These are phyloP conservation scores for Aspergillus oerlinghausenensis DNA, from an alignment of 2,329 filamentous ascomycete species.

Conservation along the genomic window DNA sequence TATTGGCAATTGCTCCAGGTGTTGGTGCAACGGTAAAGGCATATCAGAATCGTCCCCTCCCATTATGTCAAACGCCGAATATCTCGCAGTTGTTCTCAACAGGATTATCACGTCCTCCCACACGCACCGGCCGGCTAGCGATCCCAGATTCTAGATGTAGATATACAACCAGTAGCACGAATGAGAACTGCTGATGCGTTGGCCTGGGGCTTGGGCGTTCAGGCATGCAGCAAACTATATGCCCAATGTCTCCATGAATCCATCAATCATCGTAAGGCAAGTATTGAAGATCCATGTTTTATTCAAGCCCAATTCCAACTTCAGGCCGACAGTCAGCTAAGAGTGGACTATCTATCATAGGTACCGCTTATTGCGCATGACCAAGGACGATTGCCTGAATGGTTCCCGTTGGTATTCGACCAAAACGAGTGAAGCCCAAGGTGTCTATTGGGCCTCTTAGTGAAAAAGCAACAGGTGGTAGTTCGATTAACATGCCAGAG, in stretches of 20 bases:
- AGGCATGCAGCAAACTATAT: constrained; percentile 23
- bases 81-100: not conserved
- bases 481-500: not conserved
- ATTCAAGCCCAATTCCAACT: constrained; percentile 7
- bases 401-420: not conserved
- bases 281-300: constrained; percentile 15
- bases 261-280: constrained; percentile 10
- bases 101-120: not conserved
- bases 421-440: not conserved
- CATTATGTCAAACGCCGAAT: not conserved
- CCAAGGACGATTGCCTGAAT: not conserved
- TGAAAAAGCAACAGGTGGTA: not conserved
- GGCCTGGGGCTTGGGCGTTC: constrained; percentile 21
- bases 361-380: not conserved
- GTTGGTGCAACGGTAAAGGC: not conserved
- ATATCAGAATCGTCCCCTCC: not conserved
- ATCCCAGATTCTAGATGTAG: not conserved
- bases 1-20: not conserved
- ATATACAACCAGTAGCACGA: not conserved
- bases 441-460: not conserved
- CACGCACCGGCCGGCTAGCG: not conserved
- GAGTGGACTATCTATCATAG: not conserved
- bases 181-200: constrained; percentile 10
- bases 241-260: constrained; percentile 21
- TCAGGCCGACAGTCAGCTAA: constrained; percentile 13